phyloP scores from a whole-genome alignment of 2,329 filamentous ascomycete species.

The Amesomyces nigricolor region DNA sequence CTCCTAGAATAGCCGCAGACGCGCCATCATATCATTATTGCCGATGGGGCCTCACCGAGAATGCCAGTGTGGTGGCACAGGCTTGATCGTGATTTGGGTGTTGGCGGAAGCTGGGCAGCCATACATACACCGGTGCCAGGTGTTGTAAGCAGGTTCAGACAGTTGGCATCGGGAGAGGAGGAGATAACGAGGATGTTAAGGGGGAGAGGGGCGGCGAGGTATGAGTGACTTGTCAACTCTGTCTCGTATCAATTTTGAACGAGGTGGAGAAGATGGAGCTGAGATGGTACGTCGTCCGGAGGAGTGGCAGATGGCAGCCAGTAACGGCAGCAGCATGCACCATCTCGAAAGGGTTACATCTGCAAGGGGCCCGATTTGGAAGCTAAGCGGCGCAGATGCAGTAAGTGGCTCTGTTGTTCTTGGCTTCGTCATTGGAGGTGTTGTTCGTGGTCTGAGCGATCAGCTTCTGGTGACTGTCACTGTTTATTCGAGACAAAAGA shows the following conservation, averaged over 20 bases:
- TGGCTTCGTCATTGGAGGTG: neutral
- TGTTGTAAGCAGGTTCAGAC: no score
- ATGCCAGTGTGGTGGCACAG: conserved; percentile 7
- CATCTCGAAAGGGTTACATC: conserved; percentile 9
- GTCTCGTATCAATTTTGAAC: neutral
- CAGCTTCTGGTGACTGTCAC: no score
- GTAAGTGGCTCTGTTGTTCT: neutral
- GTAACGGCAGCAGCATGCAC: neutral
- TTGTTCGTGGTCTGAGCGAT: neutral
- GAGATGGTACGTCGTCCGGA: neutral
- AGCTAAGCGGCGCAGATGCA: conserved; percentile 8
- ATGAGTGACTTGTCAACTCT: neutral
- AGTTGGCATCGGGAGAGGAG: neutral
- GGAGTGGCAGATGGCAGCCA: neutral
- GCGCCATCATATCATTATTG: neutral
- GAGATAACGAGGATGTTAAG: neutral
- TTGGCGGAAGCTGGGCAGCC: conserved; percentile 1
- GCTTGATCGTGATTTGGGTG: neutral
- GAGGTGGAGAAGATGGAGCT: neutral
- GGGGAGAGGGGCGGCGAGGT: neutral
- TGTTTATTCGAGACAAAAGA: no score
- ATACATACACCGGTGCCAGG: conserved; percentile 1
- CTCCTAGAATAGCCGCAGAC: conserved; percentile 1
- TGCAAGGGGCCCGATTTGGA: conserved; percentile 22
- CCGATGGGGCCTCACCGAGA: neutral